Percentiles rank a stretch among this genome's conserved stretches.
These are phyloP conservation scores for Lactarius hengduanensis DNA, from an alignment of 768 basidiomycete genomes.

Conservation along the genomic window DNA sequence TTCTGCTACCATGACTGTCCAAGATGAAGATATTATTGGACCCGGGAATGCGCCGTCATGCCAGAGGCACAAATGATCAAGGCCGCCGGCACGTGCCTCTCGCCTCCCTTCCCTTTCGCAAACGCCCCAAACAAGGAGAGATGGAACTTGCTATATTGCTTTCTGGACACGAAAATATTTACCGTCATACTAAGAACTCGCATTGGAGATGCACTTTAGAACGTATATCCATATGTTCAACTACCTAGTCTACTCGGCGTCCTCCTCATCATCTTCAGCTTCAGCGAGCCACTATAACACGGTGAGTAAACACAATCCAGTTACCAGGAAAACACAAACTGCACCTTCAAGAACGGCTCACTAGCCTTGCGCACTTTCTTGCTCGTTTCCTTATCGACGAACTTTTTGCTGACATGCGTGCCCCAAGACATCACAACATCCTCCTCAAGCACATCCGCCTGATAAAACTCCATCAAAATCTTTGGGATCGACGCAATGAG, in stretches of 20 bases:
- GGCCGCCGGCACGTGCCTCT: too few species aligned
- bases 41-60: too few species aligned
- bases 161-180: not conserved
- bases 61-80: not conserved
- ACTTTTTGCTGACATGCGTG: conserved; percentile 95
- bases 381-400: conserved; percentile 89
- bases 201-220: not conserved
- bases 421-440: conserved; percentile 90
- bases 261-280: conserved; percentile 75
- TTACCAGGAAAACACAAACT: not conserved
- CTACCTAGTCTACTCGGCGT: conserved; percentile 10
- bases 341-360: conserved; percentile 90
- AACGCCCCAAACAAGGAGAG: not conserved
- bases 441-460: conserved; percentile 89
- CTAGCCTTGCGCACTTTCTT: conserved; percentile 96
- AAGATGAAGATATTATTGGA: too few species aligned
- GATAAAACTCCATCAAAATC: conserved; percentile 92
- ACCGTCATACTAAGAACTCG: not conserved
- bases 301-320: not conserved
- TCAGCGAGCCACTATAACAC: conserved; percentile 80
- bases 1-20: conserved; percentile 4
- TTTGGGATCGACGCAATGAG: conserved; percentile 76
- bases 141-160: too few species aligned
- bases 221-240: not conserved
- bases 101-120: too few species aligned